These are phyloP conservation scores for Claviceps sp. DNA, from an alignment of 2,329 filamentous ascomycete genomes.

Conservation along the genomic window DNA sequence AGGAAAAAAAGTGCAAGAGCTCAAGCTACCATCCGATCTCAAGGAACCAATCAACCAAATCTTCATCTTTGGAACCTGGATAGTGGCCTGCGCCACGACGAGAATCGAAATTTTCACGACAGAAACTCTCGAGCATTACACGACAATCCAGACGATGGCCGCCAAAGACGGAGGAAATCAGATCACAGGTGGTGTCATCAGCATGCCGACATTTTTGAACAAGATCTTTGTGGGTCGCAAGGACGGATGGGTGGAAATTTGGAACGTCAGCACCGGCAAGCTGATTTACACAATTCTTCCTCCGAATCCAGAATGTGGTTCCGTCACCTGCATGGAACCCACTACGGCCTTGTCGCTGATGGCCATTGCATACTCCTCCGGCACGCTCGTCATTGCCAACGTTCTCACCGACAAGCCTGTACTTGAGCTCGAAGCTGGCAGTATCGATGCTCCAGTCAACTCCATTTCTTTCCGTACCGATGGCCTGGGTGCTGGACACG, in stretches of 20 bases:
- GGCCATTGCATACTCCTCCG: slow-evolving; percentile 75
- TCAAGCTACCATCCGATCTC: slow-evolving; percentile 53
- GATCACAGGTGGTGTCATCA: slow-evolving; percentile 68
- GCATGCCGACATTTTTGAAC: slow-evolving; percentile 90
- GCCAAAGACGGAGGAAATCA: slow-evolving; percentile 45
- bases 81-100: slow-evolving; percentile 64
- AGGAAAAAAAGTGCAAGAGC: slow-evolving; percentile 68
- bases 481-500: slow-evolving; percentile 72
- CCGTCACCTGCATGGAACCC: slow-evolving; percentile 77
- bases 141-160: slow-evolving; percentile 54
- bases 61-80: slow-evolving; percentile 79
- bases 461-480: slow-evolving; percentile 87
- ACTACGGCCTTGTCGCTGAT: slow-evolving; percentile 74
- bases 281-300: slow-evolving; percentile 83
- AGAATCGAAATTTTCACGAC: slow-evolving; percentile 85
- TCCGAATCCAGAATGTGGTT: slow-evolving; percentile 55
- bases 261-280: slow-evolving; percentile 90
- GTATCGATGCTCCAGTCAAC: slow-evolving; percentile 53
- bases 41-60: slow-evolving; percentile 64
- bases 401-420: slow-evolving; percentile 63
- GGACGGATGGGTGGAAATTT: slow-evolving; percentile 89
- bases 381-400: slow-evolving; percentile 68
- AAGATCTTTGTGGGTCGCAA: slow-evolving; percentile 82
- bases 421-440: slow-evolving; percentile 54
- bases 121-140: slow-evolving; percentile 74